Conservation (phyloP, 139 green algal genomes). For the Chlamydomonas eustigma region DNA sequence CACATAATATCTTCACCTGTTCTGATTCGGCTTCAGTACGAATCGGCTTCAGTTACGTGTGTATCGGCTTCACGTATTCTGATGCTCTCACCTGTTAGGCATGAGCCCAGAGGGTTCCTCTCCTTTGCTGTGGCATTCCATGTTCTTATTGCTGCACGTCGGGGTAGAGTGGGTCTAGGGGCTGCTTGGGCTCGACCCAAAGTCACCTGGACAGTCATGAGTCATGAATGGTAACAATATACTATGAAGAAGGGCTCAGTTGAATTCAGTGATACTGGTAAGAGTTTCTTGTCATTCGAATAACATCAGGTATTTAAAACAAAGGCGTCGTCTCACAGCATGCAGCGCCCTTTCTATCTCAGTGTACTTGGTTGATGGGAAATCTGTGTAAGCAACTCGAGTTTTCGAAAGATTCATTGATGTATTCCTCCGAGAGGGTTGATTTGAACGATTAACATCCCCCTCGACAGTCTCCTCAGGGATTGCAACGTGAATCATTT, state of each 20-base stretch:
- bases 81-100: constrained; percentile 37
- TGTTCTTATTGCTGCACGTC: constrained; percentile 4
- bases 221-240: too few species aligned
- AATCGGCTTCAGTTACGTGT: not conserved
- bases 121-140: constrained; percentile 41
- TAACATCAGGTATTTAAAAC: too few species aligned
- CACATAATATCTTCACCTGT: too few species aligned
- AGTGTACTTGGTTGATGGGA: not conserved
- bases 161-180: constrained; percentile 24
- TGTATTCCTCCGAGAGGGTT: not conserved
- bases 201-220: not conserved
- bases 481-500: not conserved
- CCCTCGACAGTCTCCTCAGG: not conserved
- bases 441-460: not conserved
- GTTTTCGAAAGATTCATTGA: not conserved
- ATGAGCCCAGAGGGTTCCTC: constrained; percentile 40
- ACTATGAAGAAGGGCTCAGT: too few species aligned
- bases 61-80: not conserved
- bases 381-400: not conserved
- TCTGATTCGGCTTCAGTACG: too few species aligned
- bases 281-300: too few species aligned
- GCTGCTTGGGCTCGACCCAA: constrained; percentile 17
- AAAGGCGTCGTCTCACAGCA: too few species aligned
- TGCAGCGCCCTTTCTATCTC: not conserved
- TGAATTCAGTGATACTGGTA: too few species aligned